These are phyloP conservation scores for Collybia mongolica DNA, from an alignment of 768 basidiomycete genomes.

Conservation along the genomic window DNA sequence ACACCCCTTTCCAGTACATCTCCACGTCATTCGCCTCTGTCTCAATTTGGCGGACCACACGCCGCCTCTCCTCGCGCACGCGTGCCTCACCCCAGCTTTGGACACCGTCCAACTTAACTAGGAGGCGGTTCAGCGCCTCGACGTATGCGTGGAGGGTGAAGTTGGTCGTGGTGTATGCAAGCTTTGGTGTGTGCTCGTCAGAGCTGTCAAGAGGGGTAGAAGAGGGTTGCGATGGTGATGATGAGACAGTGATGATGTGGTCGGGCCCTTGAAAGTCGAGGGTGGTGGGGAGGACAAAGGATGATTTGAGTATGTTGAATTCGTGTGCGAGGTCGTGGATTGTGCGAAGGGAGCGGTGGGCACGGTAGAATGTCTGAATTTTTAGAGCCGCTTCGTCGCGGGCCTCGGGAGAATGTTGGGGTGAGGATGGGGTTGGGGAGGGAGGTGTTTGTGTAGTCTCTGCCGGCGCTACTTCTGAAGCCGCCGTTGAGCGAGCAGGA, in stretches of 20 bases:
- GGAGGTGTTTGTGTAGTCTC: conserved; percentile 7
- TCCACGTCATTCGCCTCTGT: conserved; percentile 56
- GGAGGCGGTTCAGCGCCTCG: conserved; percentile 60
- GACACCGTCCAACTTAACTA: conserved; percentile 67
- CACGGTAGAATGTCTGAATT: conserved; percentile 48
- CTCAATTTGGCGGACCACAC: conserved; percentile 59
- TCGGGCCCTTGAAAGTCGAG: conserved; percentile 48
- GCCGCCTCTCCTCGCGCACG: conserved; percentile 50
- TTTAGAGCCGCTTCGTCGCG: conserved; percentile 41
- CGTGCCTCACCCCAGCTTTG: conserved; percentile 58
- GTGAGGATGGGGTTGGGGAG: conserved; percentile 8
- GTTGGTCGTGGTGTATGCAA: conserved; percentile 64
- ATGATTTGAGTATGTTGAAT: conserved; percentile 40
- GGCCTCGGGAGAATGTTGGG: conserved; percentile 23
- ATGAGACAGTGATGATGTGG: conserved; percentile 24
- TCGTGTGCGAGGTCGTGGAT: conserved; percentile 38
- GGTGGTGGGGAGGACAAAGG: conserved; percentile 41
- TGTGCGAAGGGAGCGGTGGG: conserved; percentile 36
- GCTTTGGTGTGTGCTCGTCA: conserved; percentile 27
- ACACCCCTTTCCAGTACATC: conserved; percentile 36
- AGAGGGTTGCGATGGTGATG: conserved; percentile 16
- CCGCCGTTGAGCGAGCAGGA: not conserved
- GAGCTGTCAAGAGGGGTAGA: conserved; percentile 14
- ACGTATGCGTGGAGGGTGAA: conserved; percentile 58
- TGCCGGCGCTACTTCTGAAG: not conserved